A percentile compares a stretch with the other conserved stretches of the same genome.
phyloP scores from a whole-genome alignment of 768 basidiomycete genomes.

The Mycena haematopus region DNA sequence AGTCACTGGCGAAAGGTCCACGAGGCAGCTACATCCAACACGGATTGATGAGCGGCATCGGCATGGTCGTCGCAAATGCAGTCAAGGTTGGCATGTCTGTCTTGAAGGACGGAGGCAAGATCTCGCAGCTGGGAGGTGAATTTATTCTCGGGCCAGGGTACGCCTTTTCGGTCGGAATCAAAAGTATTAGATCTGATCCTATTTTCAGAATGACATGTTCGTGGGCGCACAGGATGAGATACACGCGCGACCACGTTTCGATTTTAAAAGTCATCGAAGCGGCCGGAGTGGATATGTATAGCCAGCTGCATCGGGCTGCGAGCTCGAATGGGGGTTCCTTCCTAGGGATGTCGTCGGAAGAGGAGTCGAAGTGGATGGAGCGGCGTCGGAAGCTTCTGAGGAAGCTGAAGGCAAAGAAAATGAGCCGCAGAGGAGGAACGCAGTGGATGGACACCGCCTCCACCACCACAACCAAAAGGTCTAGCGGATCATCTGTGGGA shows the following conservation, averaged over 20 bases:
- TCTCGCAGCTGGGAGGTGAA: constrained; percentile 74
- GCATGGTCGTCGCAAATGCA: constrained; percentile 61
- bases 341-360: constrained; percentile 21
- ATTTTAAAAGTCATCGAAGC: constrained; percentile 58
- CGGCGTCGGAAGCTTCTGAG: constrained; percentile 20
- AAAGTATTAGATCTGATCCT: constrained; percentile 7
- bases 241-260: constrained; percentile 60
- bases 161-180: constrained; percentile 26
- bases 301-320: constrained; percentile 11
- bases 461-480: constrained; percentile 2
- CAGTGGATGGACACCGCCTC: constrained; percentile 22
- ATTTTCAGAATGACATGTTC: constrained; percentile 51
- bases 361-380: constrained; percentile 29
- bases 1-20: constrained; percentile 37
- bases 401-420: constrained; percentile 25
- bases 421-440: constrained; percentile 21
- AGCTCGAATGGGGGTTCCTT: constrained; percentile 24
- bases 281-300: constrained; percentile 49
- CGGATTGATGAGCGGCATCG: constrained; percentile 55
- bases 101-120: constrained; percentile 63
- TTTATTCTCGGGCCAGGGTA: constrained; percentile 73
- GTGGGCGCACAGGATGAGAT: constrained; percentile 72
- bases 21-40: constrained; percentile 60
- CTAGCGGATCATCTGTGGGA: background rate
- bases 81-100: constrained; percentile 65